These are phyloP conservation scores for Citrus glauca DNA, from an alignment of 345 rosid genomes.

Conservation along the genomic window DNA sequence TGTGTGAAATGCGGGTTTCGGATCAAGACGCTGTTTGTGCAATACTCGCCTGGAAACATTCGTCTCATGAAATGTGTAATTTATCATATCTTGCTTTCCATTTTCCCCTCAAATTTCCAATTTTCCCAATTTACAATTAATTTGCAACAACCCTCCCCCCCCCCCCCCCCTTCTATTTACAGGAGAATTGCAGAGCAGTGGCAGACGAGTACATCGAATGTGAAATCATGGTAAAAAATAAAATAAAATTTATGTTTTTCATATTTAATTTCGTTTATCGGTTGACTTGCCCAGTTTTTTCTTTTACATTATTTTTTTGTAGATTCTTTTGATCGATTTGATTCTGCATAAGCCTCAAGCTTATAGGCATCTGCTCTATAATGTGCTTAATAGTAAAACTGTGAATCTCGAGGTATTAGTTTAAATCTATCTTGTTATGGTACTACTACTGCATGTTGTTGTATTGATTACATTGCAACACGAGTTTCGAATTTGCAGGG, in stretches of 20 bases:
- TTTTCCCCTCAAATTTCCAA: background rate
- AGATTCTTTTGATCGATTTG: conserved; percentile 86
- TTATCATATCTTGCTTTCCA: background rate
- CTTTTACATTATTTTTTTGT: background rate
- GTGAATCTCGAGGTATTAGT: conserved; percentile 44
- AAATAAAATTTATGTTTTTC: background rate
- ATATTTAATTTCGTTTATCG: background rate
- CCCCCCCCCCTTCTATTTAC: background rate
- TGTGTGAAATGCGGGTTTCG: conserved; percentile 65
- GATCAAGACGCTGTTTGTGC: conserved; percentile 55
- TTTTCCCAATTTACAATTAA: background rate
- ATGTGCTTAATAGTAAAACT: conserved; percentile 50
- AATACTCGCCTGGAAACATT: conserved; percentile 68
- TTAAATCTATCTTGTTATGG: background rate
- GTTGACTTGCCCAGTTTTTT: background rate
- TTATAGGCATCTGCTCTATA: conserved; percentile 69
- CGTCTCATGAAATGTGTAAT: conserved; percentile 82
- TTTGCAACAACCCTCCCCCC: background rate
- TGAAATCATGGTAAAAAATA: conserved; percentile 58
- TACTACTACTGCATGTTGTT: background rate
- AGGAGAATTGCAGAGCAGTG: conserved; percentile 65
- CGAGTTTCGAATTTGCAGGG: conserved; percentile 42
- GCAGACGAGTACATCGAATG: conserved; percentile 83
- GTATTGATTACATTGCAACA: background rate
- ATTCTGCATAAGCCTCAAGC: conserved; percentile 78